Conservation (phyloP, 2,329 filamentous ascomycete species). For the Talaromyces sp. region DNA sequence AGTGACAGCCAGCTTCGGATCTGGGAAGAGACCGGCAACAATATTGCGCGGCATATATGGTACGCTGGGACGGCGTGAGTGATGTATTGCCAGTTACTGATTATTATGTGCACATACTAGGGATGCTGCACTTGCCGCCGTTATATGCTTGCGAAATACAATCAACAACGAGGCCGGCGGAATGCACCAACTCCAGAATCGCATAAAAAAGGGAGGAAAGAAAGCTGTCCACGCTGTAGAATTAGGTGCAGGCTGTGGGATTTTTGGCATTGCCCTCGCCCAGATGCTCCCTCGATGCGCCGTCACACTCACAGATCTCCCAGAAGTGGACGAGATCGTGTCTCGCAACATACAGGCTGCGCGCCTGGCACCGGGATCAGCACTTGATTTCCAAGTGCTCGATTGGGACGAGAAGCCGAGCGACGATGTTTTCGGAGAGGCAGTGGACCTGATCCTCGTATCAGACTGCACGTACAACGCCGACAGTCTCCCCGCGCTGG, state of each 20-base stretch:
- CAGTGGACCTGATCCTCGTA: slow-evolving; percentile 58
- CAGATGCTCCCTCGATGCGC: slow-evolving; percentile 49
- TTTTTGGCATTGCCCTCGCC: slow-evolving; percentile 62
- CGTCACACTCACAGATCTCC: slow-evolving; percentile 61
- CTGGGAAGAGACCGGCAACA: slow-evolving; percentile 68
- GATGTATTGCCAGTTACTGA: neutral
- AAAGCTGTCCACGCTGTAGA: slow-evolving; percentile 53
- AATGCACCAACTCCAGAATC: slow-evolving; percentile 19
- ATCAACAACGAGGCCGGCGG: slow-evolving; percentile 24
- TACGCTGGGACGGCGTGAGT: slow-evolving; percentile 30
- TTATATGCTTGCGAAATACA: slow-evolving; percentile 48
- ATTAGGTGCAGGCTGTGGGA: slow-evolving; percentile 64
- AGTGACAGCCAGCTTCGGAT: slow-evolving; percentile 44
- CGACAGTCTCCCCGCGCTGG: slow-evolving; percentile 61
- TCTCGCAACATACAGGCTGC: slow-evolving; percentile 50
- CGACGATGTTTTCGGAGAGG: slow-evolving; percentile 28
- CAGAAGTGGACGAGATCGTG: slow-evolving; percentile 60
- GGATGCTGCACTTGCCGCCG: slow-evolving; percentile 58
- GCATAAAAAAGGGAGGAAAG: slow-evolving; percentile 22
- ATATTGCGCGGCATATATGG: slow-evolving; percentile 69
- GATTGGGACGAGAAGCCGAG: slow-evolving; percentile 60
- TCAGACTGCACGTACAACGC: slow-evolving; percentile 72
- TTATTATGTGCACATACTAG: slow-evolving; percentile 25
- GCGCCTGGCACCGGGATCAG: slow-evolving; percentile 39
- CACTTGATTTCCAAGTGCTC: slow-evolving; percentile 48